Base-by-base conservation (phyloP, 1,284 basidiomycete species). In the Grifola frondosa region DNA sequence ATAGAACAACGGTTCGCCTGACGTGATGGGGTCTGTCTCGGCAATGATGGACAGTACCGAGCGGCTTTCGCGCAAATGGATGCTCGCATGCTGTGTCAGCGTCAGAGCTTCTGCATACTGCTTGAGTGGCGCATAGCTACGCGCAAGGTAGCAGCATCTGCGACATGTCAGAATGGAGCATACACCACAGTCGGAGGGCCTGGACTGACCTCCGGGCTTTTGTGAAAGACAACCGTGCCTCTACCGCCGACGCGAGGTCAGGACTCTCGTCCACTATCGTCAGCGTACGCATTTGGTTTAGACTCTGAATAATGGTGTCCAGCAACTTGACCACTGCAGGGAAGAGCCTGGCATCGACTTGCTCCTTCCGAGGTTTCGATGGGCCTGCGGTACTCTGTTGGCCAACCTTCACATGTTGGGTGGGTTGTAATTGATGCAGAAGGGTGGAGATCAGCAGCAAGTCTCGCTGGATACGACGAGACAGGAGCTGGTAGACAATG, bases 221-320 rank as follows among this genome's bases (percentile, higher is more conserved):
- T 12, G 86, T 86, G 59, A 80, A 89, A 0, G 80, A 78, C 35
- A 88, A 64, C 29, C 89, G 72, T 0, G 81, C 84, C 41, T 96
- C 91, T 1, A 91, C 79, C 5, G 82, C 84, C 3, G 81, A 72
- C 0, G 84, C 78, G 8, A 95, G 74, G 51, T 91, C 88, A 0
- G 90, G 84, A 56, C 81, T 90, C 60, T 94, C 90, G 58, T 96
- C 91, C 13, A 96, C 89, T 30, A 93, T 79, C 37, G 83, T 88
- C 40, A 96, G 70, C 8, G 78, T 79, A 16, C 89, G 77, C 78
- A 94, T 87, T 62, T 91, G 89, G 39, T 79, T 78, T 31, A 95
- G 70, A 57, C 84, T 87, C 66, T 95, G 91, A 10, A 95, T 65
- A 22, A 92, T 77, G 2, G 88, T 84, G 63, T 95, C 91, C 37